Percentiles rank a stretch among this genome's conserved stretches.
phyloP scores from a whole-genome alignment of 306 rosid genomes.

The Cucurbita argyrosperma region DNA sequence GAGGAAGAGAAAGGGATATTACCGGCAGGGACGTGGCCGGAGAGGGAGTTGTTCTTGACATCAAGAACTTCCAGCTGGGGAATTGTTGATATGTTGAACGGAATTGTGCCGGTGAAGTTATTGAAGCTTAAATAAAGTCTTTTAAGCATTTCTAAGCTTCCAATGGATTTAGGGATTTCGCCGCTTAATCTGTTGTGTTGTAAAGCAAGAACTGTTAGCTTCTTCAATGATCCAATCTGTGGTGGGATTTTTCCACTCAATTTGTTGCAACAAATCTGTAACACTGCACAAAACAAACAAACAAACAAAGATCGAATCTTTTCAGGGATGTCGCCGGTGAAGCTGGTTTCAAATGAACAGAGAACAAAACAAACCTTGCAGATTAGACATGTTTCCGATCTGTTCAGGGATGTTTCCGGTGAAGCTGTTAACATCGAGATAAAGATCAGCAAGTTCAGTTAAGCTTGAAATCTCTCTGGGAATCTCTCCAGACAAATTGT shows the following conservation, averaged over 20 bases:
- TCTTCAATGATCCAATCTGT: constrained; percentile 49
- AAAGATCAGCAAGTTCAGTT: constrained; percentile 61
- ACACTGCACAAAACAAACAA: constrained; percentile 21
- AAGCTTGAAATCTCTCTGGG: constrained; percentile 61
- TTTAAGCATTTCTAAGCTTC: constrained; percentile 31
- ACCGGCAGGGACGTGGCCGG: constrained; percentile 68
- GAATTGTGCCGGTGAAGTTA: constrained; percentile 45
- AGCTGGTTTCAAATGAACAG: too few relatives aligned
- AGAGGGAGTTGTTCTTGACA: constrained; percentile 56
- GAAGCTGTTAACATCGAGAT: constrained; percentile 64
- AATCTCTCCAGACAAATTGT: constrained; percentile 68
- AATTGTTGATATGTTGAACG: constrained; percentile 32
- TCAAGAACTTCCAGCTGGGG: constrained; percentile 36
- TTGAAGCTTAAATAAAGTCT: constrained; percentile 80
- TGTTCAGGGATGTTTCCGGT: constrained; percentile 58
- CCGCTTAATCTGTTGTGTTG: constrained; percentile 58
- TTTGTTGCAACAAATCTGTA: constrained; percentile 70
- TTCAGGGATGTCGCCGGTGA: neutral
- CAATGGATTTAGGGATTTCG: constrained; percentile 52
- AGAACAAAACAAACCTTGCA: constrained; percentile 50
- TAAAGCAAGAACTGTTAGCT: constrained; percentile 49
- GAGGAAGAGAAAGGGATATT: constrained; percentile 9
- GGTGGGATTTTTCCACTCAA: constrained; percentile 59
- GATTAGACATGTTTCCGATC: constrained; percentile 50
- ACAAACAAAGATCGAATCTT: neutral